A percentile compares a stretch with the other conserved stretches of the same genome.
Evolutionary conservation across 345 rosid species (phyloP).

Genomic region (Bruguiera sexangula): DNA sequence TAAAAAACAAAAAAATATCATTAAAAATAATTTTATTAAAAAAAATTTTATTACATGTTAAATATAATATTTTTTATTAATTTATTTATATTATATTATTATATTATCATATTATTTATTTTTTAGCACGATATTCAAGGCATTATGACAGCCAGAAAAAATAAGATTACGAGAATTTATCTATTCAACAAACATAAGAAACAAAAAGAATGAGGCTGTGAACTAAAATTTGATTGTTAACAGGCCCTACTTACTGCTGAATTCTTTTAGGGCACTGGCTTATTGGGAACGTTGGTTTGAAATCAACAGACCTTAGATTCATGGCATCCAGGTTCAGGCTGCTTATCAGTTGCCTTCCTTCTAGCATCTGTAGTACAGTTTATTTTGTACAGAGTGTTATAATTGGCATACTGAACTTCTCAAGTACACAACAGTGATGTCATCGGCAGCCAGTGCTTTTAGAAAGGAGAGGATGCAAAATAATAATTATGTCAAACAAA

Average conservation of each 20-base stretch:
- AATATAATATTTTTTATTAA: too few relatives aligned
- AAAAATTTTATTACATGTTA: too few relatives aligned
- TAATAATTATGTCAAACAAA: neutral
- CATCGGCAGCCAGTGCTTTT: neutral
- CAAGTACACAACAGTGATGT: neutral
- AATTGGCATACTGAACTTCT: neutral
- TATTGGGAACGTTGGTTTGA: conserved; percentile 31
- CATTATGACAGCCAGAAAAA: too few relatives aligned
- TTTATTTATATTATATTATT: too few relatives aligned
- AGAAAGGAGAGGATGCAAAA: neutral
- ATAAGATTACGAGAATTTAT: neutral
- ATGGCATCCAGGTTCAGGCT: conserved; percentile 16
- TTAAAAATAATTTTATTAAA: too few relatives aligned
- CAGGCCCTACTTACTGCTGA: conserved; percentile 36
- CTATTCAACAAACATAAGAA: neutral
- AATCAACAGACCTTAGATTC: conserved; percentile 25
- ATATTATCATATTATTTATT: too few relatives aligned
- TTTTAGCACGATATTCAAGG: too few relatives aligned
- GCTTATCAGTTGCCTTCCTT: conserved; percentile 30
- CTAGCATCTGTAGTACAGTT: conserved; percentile 42
- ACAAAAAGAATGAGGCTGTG: neutral
- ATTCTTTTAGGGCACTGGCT: conserved; percentile 45
- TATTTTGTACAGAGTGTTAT: neutral
- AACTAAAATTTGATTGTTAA: neutral
- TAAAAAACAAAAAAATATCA: too few relatives aligned